phyloP scores from a whole-genome alignment of 495 filamentous ascomycete genomes.

The Durotheca rogersii region DNA sequence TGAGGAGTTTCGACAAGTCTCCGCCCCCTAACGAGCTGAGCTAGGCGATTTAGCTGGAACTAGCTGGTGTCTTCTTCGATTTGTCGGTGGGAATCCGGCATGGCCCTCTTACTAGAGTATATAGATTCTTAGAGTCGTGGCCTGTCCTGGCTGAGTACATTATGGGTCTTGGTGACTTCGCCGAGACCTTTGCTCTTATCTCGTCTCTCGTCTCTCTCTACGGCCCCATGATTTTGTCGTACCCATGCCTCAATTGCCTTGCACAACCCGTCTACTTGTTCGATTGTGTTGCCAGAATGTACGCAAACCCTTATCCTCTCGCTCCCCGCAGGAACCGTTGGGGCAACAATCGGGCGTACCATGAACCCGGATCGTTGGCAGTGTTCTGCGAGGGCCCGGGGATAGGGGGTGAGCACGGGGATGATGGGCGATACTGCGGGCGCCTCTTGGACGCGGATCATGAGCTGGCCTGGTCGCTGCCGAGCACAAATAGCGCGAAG shows the following conservation, averaged over 20 bases:
- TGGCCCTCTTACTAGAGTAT: background rate
- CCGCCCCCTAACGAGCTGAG: background rate
- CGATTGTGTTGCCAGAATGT: constrained; percentile 52
- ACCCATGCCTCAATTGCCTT: constrained; percentile 47
- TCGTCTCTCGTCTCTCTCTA: background rate
- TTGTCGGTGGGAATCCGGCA: too few relatives aligned
- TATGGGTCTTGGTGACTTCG: background rate
- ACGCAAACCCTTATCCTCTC: constrained; percentile 56
- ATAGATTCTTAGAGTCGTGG: constrained; percentile 10
- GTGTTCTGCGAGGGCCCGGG: constrained; percentile 50
- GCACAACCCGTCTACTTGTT: constrained; percentile 47
- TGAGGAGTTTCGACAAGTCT: constrained; percentile 45
- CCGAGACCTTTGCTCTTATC: background rate
- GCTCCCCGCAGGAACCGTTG: constrained; percentile 54
- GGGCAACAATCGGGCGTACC: constrained; percentile 56
- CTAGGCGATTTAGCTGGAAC: too few relatives aligned
- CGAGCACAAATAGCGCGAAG: constrained; percentile 17
- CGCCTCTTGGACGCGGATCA: constrained; percentile 27
- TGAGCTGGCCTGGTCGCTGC: constrained; percentile 7
- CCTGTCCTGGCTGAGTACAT: constrained; percentile 12
- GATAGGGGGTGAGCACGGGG: constrained; percentile 45
- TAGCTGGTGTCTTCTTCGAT: too few relatives aligned
- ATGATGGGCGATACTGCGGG: constrained; percentile 43
- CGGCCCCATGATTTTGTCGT: constrained; percentile 1
- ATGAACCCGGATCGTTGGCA: constrained; percentile 54